Evolutionary conservation across 345 rosid species (phyloP).

Genomic region (Carallia pectinifolia): DNA sequence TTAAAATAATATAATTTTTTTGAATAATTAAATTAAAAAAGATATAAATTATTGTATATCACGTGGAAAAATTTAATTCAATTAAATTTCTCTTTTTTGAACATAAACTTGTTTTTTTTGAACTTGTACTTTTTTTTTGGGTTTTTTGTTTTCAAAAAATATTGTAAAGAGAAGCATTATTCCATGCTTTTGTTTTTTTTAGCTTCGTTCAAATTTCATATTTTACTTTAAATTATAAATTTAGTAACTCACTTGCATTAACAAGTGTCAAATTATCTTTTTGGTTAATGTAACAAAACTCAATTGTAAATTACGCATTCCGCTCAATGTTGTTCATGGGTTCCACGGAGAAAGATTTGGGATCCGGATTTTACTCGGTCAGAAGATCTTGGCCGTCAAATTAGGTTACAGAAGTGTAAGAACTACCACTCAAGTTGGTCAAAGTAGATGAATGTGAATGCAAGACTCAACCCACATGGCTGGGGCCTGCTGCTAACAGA

Average conservation of each 20-base stretch:
- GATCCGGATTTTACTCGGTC: slow-evolving; percentile 8
- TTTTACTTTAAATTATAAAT: no score
- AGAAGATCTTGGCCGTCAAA: slow-evolving; percentile 30
- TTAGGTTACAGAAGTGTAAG: neutral
- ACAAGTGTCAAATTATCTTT: no score
- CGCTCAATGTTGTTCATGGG: neutral
- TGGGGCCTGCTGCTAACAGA: neutral
- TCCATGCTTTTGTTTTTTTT: no score
- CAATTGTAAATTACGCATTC: neutral
- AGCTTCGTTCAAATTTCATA: no score
- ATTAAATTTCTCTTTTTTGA: neutral
- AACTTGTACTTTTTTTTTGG: neutral
- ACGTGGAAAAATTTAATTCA: neutral
- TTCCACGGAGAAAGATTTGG: neutral
- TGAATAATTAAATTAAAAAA: no score
- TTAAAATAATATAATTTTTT: no score
- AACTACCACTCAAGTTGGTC: slow-evolving; percentile 7
- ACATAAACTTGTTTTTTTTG: neutral
- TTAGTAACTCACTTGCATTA: no score
- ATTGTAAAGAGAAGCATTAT: no score
- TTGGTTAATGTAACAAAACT: no score
- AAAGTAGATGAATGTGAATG: slow-evolving; percentile 21
- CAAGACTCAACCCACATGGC: slow-evolving; percentile 1
- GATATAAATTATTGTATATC: no score
- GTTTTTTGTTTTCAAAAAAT: neutral